Conservation (phyloP, 768 basidiomycete genomes). For the Tricholomella constricta region DNA sequence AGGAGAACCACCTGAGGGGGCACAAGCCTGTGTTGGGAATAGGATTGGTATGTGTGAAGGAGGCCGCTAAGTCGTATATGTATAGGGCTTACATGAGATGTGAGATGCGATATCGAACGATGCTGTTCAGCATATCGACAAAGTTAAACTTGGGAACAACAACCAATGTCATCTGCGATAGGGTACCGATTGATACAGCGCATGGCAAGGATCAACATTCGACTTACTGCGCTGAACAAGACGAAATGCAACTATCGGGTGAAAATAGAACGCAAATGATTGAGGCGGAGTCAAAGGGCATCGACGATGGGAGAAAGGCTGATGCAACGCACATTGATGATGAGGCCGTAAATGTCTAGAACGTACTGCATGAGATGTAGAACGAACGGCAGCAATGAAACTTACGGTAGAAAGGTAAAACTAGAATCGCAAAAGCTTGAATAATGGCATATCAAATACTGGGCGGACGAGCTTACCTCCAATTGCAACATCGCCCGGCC, state of each 20-base stretch:
- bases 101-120: slow-evolving; percentile 56
- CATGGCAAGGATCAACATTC: not conserved
- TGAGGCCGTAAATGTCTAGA: slow-evolving; percentile 66
- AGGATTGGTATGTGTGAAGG: not conserved
- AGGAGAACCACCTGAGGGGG: slow-evolving; percentile 59
- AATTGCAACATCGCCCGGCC: slow-evolving; percentile 60
- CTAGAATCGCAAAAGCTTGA: slow-evolving; percentile 28
- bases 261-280: not conserved
- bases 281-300: not conserved
- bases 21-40: slow-evolving; percentile 41
- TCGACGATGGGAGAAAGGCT: not conserved
- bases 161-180: slow-evolving; percentile 49
- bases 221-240: slow-evolving; percentile 55
- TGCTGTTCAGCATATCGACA: slow-evolving; percentile 60
- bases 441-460: not conserved
- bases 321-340: slow-evolving; percentile 49
- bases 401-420: slow-evolving; percentile 65
- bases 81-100: slow-evolving; percentile 45
- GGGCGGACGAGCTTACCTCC: slow-evolving; percentile 43
- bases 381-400: not conserved
- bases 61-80: not conserved
- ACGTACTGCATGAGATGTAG: not conserved
- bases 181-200: not conserved
- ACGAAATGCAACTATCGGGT: slow-evolving; percentile 52
- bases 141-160: slow-evolving; percentile 67